Conservation (phyloP, 345 rosid species). For the Salix koriyanagi region DNA sequence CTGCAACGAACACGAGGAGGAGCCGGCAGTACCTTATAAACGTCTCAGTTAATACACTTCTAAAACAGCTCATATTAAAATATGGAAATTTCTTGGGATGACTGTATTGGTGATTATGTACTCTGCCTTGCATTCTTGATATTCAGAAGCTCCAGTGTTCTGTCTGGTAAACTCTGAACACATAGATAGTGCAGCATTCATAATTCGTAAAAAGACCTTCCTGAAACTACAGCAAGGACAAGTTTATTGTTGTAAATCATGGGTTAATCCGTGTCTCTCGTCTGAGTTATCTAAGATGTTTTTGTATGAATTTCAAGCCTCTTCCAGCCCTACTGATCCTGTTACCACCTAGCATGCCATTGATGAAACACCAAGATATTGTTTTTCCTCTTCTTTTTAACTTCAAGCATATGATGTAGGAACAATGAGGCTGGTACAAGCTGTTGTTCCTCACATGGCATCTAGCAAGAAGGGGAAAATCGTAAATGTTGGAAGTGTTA, state of each 20-base stretch:
- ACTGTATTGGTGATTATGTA: not conserved
- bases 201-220: not conserved
- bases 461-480: slow-evolving; percentile 64
- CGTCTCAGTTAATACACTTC: too few relatives aligned
- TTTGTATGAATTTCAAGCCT: not conserved
- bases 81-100: not conserved
- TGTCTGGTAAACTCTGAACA: not conserved
- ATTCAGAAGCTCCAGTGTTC: not conserved
- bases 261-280: not conserved
- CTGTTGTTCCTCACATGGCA: slow-evolving; percentile 84
- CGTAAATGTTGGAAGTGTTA: slow-evolving; percentile 68
- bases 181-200: not conserved
- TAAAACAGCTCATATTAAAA: too few relatives aligned
- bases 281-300: not conserved
- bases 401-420: slow-evolving; percentile 31
- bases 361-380: not conserved
- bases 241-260: not conserved
- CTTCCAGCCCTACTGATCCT: not conserved
- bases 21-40: too few relatives aligned
- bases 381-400: not conserved
- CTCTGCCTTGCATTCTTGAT: not conserved
- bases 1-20: not conserved
- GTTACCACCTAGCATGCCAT: not conserved
- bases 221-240: not conserved
- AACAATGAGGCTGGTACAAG: slow-evolving; percentile 76